Conservation (phyloP, 108 stramenopile genomes). For the Cyclotella choctawhatcheeana region DNA sequence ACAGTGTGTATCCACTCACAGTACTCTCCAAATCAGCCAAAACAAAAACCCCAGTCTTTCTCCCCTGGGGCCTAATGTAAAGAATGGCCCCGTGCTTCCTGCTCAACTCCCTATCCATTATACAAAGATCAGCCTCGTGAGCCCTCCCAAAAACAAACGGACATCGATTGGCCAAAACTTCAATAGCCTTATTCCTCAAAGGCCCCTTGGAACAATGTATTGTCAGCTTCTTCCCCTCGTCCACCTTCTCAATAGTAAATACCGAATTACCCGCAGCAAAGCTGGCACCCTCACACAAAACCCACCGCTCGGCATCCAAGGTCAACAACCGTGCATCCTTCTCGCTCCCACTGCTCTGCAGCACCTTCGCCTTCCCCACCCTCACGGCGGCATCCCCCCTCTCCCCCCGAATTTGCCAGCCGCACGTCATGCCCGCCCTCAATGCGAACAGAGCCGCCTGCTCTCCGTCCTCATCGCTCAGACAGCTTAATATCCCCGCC, state of each 20-base stretch:
- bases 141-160: conserved; percentile 91
- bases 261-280: conserved; percentile 92
- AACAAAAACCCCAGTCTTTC: conserved; percentile 68
- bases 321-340: conserved; percentile 79
- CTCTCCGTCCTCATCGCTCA: conserved; percentile 82
- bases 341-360: conserved; percentile 37
- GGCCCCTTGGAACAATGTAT: conserved; percentile 91
- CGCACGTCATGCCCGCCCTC: conserved; percentile 81
- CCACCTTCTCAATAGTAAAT: conserved; percentile 86
- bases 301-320: conserved; percentile 91
- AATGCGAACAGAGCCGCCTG: conserved; percentile 76
- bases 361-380: conserved; percentile 87
- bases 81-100: conserved; percentile 87
- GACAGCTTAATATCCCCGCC: conserved; percentile 72
- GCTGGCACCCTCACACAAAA: conserved; percentile 79
- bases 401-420: conserved; percentile 89
- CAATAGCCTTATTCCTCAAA: conserved; percentile 85
- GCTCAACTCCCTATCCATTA: conserved; percentile 91
- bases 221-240: conserved; percentile 83
- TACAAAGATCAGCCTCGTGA: conserved; percentile 89
- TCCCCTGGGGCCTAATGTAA: conserved; percentile 58
- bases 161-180: conserved; percentile 72
- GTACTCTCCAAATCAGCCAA: conserved; percentile 89
- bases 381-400: conserved; percentile 89
- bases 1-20: too few species aligned